Conservation (phyloP, 768 basidiomycete species). For the Crucibulum laeve region DNA sequence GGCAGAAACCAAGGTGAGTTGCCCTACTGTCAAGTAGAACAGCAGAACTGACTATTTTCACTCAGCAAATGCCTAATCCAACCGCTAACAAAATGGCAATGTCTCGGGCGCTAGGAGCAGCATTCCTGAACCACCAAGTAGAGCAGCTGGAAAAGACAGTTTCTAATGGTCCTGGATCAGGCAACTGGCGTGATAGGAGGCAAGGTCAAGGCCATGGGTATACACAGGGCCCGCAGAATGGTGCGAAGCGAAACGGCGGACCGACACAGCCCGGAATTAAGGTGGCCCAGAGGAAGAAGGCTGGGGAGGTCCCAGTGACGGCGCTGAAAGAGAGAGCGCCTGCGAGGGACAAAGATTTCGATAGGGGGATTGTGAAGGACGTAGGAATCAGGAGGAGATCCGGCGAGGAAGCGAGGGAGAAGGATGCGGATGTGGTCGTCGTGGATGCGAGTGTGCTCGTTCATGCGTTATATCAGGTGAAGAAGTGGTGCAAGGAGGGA, state of each 20-base stretch:
- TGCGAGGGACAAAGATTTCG: conserved; percentile 14
- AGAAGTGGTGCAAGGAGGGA: conserved; percentile 77
- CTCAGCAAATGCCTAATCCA: conserved; percentile 8
- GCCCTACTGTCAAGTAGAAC: background rate
- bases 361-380: conserved; percentile 13
- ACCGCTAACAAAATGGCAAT: conserved; percentile 68
- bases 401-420: conserved; percentile 30
- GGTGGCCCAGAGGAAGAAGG: conserved; percentile 25
- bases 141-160: conserved; percentile 83
- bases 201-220: conserved; percentile 9
- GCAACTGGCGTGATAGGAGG: conserved; percentile 59
- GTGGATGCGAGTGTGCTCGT: conserved; percentile 82
- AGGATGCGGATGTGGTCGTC: conserved; percentile 73
- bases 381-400: conserved; percentile 22
- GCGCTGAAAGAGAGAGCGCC: conserved; percentile 9
- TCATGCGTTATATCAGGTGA: conserved; percentile 72
- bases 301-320: conserved; percentile 15
- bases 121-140: conserved; percentile 84
- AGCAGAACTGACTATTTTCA: background rate
- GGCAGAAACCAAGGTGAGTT: too few species aligned
- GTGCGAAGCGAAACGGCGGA: conserved; percentile 20
- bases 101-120: conserved; percentile 84
- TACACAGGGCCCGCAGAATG: conserved; percentile 10
- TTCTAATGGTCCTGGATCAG: conserved; percentile 42
- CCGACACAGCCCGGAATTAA: conserved; percentile 26